These are phyloP conservation scores for Neoboletus magnificus DNA, from an alignment of 768 basidiomycete genomes.

Conservation along the genomic window DNA sequence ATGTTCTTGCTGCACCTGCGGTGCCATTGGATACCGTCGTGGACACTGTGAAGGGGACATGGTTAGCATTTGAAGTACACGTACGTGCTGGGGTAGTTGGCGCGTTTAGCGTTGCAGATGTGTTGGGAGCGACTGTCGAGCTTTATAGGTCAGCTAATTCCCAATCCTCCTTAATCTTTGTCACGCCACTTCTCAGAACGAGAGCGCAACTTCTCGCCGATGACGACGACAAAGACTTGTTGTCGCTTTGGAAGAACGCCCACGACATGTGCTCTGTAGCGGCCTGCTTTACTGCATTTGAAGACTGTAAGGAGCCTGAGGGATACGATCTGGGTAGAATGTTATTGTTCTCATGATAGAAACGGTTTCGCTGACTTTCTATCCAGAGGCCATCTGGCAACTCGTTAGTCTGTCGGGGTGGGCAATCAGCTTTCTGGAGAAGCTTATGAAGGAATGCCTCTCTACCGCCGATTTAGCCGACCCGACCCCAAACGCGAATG, in stretches of 20 bases:
- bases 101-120: constrained; percentile 42
- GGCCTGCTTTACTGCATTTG: constrained; percentile 61
- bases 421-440: constrained; percentile 60
- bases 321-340: constrained; percentile 59
- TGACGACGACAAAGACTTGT: constrained; percentile 37
- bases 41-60: constrained; percentile 45
- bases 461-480: constrained; percentile 30
- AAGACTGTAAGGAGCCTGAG: constrained; percentile 59
- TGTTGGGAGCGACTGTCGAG: constrained; percentile 47
- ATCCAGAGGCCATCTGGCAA: constrained; percentile 69
- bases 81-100: constrained; percentile 38
- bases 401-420: constrained; percentile 60
- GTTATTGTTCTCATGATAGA: background rate
- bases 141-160: constrained; percentile 30
- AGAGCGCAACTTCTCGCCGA: constrained; percentile 28
- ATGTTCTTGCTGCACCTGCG: constrained; percentile 46
- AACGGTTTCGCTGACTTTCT: constrained; percentile 7
- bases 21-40: constrained; percentile 41
- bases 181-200: constrained; percentile 26
- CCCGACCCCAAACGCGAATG: constrained; percentile 6
- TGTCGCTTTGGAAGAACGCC: constrained; percentile 54
- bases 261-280: constrained; percentile 65
- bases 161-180: background rate
- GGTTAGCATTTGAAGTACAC: constrained; percentile 43
- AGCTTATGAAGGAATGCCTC: constrained; percentile 53